Conservation (phyloP, 1,284 basidiomycete species). For the Trichosporon inkin region DNA sequence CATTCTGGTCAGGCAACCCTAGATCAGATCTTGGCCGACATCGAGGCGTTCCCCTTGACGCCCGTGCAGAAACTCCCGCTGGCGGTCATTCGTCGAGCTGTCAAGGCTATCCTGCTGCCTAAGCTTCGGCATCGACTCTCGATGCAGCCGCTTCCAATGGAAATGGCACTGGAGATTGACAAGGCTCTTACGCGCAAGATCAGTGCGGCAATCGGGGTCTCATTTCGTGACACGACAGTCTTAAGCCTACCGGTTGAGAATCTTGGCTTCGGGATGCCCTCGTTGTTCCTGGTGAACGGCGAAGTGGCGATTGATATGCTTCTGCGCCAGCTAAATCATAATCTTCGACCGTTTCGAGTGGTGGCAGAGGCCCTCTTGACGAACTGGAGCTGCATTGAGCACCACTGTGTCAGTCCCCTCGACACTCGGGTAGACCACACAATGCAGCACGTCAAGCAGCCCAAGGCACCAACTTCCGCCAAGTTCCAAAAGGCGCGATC, state of each 20-base stretch:
- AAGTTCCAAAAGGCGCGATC: no score
- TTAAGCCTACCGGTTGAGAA: neutral
- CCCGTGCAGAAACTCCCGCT: neutral
- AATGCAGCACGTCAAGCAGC: no score
- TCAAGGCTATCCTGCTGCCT: neutral
- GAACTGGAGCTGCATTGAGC: neutral
- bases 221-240: neutral
- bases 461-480: no score
- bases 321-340: neutral
- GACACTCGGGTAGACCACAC: no score
- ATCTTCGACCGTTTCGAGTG: neutral
- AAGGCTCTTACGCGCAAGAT: neutral
- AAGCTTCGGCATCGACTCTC: neutral
- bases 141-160: neutral
- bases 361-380: neutral
- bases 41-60: neutral
- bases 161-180: neutral
- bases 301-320: neutral
- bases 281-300: neutral
- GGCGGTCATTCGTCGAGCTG: neutral
- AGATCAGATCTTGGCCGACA: neutral
- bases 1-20: neutral
- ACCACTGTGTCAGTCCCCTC: neutral
- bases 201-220: neutral
- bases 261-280: neutral